These are phyloP conservation scores for Pugionium dolabratum DNA, from an alignment of 345 rosid genomes.

Conservation along the genomic window DNA sequence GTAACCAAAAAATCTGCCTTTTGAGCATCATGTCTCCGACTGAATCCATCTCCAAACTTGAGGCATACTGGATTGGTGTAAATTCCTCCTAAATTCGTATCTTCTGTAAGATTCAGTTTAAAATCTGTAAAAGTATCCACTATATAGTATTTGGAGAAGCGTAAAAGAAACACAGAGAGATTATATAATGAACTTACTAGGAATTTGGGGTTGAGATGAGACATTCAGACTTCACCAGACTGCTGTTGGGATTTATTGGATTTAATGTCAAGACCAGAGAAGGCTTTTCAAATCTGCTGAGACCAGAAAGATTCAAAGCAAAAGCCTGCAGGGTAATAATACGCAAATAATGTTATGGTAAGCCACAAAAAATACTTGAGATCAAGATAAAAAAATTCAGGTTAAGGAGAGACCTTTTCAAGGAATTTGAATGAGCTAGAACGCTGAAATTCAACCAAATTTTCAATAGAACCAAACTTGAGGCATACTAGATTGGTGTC, in stretches of 20 bases:
- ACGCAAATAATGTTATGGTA: neutral
- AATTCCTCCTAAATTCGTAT: neutral
- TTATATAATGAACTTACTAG: neutral
- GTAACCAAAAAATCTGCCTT: neutral
- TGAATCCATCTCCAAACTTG: neutral
- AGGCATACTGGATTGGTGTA: too few species aligned
- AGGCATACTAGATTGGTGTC: slow-evolving; percentile 21
- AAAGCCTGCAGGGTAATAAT: neutral
- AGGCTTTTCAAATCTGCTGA: neutral
- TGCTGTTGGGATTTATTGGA: neutral
- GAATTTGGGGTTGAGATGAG: neutral
- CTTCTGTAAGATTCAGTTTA: neutral
- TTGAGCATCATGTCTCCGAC: neutral
- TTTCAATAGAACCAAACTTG: neutral
- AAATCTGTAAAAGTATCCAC: neutral
- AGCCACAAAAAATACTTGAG: slow-evolving; percentile 9
- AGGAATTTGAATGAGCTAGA: neutral
- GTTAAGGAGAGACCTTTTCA: slow-evolving; percentile 3
- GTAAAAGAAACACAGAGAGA: neutral
- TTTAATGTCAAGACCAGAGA: slow-evolving; percentile 1
- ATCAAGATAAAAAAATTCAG: neutral
- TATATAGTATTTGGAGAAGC: neutral
- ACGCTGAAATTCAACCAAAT: neutral
- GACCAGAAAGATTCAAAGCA: neutral
- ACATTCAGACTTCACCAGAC: neutral